Evolutionary conservation across 352 stramenopile species (phyloP).

Genomic region (Phytopythium mirpurense): DNA sequence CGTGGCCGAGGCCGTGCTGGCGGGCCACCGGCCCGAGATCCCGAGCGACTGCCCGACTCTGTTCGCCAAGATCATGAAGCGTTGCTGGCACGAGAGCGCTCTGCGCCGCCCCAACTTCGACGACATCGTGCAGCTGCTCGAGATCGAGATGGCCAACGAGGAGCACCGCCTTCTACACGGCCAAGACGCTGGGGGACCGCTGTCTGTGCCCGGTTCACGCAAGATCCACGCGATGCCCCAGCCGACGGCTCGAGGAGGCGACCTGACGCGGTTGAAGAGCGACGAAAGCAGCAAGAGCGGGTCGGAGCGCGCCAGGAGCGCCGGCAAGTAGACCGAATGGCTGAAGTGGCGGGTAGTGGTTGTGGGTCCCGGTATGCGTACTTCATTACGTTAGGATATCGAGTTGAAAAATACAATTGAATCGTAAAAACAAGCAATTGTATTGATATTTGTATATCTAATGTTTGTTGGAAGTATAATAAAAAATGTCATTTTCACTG

Average conservation of each 20-base stretch:
- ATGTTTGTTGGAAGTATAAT: too few relatives aligned
- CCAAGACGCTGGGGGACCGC: background rate
- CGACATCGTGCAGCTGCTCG: constrained; percentile 73
- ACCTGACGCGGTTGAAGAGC: constrained; percentile 2
- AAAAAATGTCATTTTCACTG: too few relatives aligned
- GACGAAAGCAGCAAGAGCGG: constrained; percentile 4
- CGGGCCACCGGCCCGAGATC: constrained; percentile 55
- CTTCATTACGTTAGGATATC: background rate
- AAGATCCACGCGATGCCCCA: constrained; percentile 3
- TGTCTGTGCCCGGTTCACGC: background rate
- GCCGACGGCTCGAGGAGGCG: background rate
- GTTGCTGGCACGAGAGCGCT: constrained; percentile 71
- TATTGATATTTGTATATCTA: too few relatives aligned
- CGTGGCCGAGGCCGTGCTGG: constrained; percentile 66
- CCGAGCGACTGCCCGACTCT: constrained; percentile 48
- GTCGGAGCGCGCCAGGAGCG: background rate
- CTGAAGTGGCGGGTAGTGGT: background rate
- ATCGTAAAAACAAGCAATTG: background rate
- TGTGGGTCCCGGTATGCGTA: too few relatives aligned
- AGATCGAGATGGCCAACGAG: constrained; percentile 60
- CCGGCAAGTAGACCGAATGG: background rate
- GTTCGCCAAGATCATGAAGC: constrained; percentile 81
- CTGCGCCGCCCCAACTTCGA: constrained; percentile 66
- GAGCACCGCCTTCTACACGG: constrained; percentile 23
- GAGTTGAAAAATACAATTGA: background rate